Conservation (phyloP, 2,329 filamentous ascomycete species). For the Lachnellula occidentalis region DNA sequence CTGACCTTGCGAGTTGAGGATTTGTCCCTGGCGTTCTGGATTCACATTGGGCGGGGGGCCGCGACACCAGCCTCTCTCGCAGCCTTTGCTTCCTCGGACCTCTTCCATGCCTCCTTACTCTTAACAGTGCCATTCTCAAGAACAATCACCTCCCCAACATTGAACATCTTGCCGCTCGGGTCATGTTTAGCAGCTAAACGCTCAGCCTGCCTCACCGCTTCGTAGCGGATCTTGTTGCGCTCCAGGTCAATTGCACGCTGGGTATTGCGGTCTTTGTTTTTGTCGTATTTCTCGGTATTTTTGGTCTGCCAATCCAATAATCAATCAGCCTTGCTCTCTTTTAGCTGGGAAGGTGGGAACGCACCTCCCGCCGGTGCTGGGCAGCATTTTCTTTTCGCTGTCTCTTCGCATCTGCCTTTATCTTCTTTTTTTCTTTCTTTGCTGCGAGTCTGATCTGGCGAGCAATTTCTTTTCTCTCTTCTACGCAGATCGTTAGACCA, state of each 20-base stretch:
- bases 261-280: constrained; percentile 32
- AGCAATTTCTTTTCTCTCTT: constrained; percentile 22
- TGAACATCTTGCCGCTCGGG: constrained; percentile 29
- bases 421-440: constrained; percentile 26
- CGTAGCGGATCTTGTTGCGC: constrained; percentile 27
- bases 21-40: constrained; percentile 1
- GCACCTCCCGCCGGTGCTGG: constrained; percentile 20
- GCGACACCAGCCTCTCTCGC: constrained; percentile 5
- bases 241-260: constrained; percentile 29
- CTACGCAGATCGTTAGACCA: constrained; percentile 3
- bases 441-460: constrained; percentile 17
- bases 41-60: constrained; percentile 6
- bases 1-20: background rate
- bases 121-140: constrained; percentile 28
- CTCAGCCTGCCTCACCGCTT: constrained; percentile 29
- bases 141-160: constrained; percentile 27
- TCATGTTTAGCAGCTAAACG: constrained; percentile 30
- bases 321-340: constrained; percentile 3
- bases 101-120: constrained; percentile 19
- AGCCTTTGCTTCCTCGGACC: constrained; percentile 8
- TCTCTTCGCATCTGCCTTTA: constrained; percentile 26
- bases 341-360: background rate
- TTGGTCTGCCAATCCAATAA: constrained; percentile 19
- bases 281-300: constrained; percentile 32
- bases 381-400: constrained; percentile 23